Conservation (phyloP, 192 early-diverging fungal species). For the Gryganskiella cystojenkinii region DNA sequence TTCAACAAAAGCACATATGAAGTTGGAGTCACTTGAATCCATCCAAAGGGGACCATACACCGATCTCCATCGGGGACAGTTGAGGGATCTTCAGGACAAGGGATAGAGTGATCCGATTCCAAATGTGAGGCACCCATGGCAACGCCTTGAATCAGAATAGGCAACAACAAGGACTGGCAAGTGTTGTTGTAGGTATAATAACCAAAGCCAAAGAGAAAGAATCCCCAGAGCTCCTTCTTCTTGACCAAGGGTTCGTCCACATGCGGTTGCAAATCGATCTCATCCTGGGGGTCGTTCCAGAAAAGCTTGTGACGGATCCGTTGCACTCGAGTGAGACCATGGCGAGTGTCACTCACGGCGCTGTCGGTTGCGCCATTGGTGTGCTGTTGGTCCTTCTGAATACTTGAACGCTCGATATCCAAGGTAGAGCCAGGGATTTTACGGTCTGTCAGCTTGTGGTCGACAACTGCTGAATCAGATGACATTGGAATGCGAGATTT, state of each 20-base stretch:
- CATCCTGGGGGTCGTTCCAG: conserved; percentile 19
- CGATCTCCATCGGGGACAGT: conserved; percentile 32
- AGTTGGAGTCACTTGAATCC: conserved; percentile 36
- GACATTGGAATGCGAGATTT: too few relatives aligned
- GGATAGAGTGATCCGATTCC: conserved; percentile 18
- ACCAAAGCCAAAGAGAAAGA: conserved; percentile 47
- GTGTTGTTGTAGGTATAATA: conserved; percentile 38
- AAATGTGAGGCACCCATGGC: conserved; percentile 24
- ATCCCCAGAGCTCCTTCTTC: conserved; percentile 44
- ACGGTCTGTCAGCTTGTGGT: too few relatives aligned
- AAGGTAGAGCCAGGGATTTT: too few relatives aligned
- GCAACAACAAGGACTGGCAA: conserved; percentile 32
- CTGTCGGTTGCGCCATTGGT: not conserved
- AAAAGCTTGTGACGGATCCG: conserved; percentile 24
- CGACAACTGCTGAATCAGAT: too few relatives aligned
- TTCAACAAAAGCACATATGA: conserved; percentile 48
- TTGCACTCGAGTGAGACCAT: not conserved
- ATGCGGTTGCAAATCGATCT: conserved; percentile 22
- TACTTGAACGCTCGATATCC: too few relatives aligned
- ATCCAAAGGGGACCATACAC: conserved; percentile 39
- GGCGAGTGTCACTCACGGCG: not conserved
- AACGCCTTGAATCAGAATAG: conserved; percentile 35
- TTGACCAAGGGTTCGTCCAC: conserved; percentile 14
- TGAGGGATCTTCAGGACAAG: conserved; percentile 13
- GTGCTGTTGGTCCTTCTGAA: too few relatives aligned